Evolutionary conservation across 495 filamentous ascomycete genomes (phyloP).

Genomic region (Penicillium lagena): DNA sequence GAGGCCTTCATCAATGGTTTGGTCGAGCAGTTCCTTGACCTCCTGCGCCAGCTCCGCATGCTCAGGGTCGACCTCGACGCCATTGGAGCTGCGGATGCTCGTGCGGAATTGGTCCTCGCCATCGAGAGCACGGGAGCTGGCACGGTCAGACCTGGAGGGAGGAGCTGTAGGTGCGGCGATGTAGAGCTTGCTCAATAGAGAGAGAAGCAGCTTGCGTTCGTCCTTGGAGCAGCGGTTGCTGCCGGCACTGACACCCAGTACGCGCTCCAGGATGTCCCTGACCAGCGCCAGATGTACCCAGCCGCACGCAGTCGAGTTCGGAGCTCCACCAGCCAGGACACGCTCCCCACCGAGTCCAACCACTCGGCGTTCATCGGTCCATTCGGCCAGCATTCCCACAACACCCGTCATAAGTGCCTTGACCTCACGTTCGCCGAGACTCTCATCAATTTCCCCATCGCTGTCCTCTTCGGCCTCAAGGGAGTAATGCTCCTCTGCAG

Average conservation of each 20-base stretch:
- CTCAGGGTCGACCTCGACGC: slow-evolving; percentile 27
- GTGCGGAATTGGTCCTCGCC: slow-evolving; percentile 34
- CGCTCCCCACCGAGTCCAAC: slow-evolving; percentile 59
- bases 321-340: slow-evolving; percentile 45
- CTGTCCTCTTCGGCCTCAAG: slow-evolving; percentile 50
- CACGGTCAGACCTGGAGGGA: slow-evolving; percentile 9
- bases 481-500: slow-evolving; percentile 43
- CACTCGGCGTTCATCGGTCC: slow-evolving; percentile 90
- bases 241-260: slow-evolving; percentile 21
- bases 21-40: slow-evolving; percentile 48
- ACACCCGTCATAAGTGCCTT: slow-evolving; percentile 74
- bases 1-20: slow-evolving; percentile 64
- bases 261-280: slow-evolving; percentile 30
- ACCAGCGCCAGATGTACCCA: slow-evolving; percentile 45
- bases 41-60: slow-evolving; percentile 31
- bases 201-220: slow-evolving; percentile 75
- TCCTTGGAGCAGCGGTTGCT: slow-evolving; percentile 54
- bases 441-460: slow-evolving; percentile 55
- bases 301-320: slow-evolving; percentile 42
- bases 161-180: slow-evolving; percentile 50
- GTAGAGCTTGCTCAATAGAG: slow-evolving; percentile 76
- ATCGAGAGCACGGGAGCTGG: slow-evolving; percentile 34
- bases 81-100: slow-evolving; percentile 31
- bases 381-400: slow-evolving; percentile 78
- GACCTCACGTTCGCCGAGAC: slow-evolving; percentile 67